Conservation (phyloP, 768 basidiomycete genomes). For the Suillus luteus region DNA sequence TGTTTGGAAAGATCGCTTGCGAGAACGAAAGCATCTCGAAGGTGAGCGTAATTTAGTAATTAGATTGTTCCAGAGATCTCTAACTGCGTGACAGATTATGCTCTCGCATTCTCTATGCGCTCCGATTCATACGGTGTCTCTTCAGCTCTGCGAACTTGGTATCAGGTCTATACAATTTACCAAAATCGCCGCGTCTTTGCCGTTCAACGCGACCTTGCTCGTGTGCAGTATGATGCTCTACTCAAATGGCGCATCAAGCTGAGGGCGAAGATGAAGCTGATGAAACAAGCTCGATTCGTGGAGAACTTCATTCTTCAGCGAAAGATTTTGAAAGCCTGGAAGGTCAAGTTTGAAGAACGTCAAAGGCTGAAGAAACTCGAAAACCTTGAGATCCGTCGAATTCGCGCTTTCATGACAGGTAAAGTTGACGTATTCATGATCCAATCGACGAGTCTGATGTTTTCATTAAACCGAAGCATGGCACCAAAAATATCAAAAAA, state of each 20-base stretch:
- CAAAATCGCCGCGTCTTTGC: conserved; percentile 52
- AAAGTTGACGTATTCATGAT: conserved; percentile 28
- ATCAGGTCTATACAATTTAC: conserved; percentile 41
- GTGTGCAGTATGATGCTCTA: conserved; percentile 46
- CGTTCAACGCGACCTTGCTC: conserved; percentile 37
- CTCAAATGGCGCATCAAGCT: conserved; percentile 58
- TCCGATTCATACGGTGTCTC: conserved; percentile 41
- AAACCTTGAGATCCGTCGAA: conserved; percentile 42
- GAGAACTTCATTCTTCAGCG: conserved; percentile 53
- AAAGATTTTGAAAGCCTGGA: conserved; percentile 52
- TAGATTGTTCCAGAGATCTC: conserved; percentile 5
- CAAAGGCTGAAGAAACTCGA: conserved; percentile 46
- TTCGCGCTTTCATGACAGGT: conserved; percentile 30
- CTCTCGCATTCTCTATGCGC: conserved; percentile 51
- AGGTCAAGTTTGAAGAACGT: conserved; percentile 44
- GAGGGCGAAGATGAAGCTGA: conserved; percentile 48
- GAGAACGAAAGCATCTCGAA: conserved; percentile 42
- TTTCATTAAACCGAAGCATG: conserved; percentile 42
- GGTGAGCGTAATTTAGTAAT: conserved; percentile 36
- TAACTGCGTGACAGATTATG: conserved; percentile 40
- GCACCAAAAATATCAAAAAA: conserved; percentile 40
- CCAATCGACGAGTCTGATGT: conserved; percentile 12
- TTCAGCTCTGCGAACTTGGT: conserved; percentile 49
- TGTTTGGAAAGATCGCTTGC: conserved; percentile 52
- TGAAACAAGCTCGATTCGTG: conserved; percentile 56